Evolutionary conservation across 179 eudicot species (phyloP).

Genomic region (Vitellaria paradoxa): DNA sequence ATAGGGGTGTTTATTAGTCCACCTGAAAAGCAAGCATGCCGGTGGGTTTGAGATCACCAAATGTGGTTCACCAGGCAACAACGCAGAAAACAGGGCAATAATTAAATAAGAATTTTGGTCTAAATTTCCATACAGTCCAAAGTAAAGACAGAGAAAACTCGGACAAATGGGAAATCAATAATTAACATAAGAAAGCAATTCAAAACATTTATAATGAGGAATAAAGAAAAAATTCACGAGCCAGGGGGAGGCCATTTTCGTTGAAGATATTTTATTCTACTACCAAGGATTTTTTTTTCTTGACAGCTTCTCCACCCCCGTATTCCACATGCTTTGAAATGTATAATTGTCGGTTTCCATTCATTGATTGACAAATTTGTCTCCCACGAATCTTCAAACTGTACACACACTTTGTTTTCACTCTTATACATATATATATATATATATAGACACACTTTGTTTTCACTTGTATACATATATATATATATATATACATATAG

Average conservation of each 20-base stretch:
- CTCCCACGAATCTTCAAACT: background rate
- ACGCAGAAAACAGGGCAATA: background rate
- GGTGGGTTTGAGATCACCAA: background rate
- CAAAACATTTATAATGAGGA: background rate
- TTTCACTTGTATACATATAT: background rate
- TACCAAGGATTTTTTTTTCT: no score
- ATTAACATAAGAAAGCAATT: background rate
- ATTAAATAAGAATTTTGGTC: background rate
- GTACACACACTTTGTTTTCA: no score
- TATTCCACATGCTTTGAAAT: slow-evolving; percentile 6
- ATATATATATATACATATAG: no score
- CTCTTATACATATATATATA: background rate
- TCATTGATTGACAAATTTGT: background rate
- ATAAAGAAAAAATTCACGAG: background rate
- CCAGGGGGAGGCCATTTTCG: no score
- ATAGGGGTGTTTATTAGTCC: no score
- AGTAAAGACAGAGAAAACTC: background rate
- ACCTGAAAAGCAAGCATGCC: background rate
- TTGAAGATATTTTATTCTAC: no score
- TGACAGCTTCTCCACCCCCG: no score
- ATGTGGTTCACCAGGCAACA: background rate
- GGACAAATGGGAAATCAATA: no score
- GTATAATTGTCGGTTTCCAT: background rate
- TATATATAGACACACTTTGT: background rate
- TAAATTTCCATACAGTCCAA: background rate